A percentile compares a stretch with the other conserved stretches of the same genome.
Conservation (phyloP, 2,329 filamentous ascomycete species). For the Cladosporium sp. region DNA sequence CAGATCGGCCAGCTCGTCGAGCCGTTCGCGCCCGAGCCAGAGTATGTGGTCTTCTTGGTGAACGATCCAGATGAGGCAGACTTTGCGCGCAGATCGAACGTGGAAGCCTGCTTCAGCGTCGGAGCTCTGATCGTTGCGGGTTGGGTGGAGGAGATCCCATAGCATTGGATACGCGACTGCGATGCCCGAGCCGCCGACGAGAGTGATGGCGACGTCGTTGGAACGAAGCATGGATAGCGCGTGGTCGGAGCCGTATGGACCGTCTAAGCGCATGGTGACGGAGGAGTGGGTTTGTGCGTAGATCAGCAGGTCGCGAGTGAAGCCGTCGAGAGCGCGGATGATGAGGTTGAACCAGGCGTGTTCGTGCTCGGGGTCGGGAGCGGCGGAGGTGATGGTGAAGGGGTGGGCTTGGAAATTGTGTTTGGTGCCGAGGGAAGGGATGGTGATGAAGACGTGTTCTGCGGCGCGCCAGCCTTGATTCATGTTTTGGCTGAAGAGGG, state of each 20-base stretch:
- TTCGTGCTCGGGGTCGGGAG: constrained; percentile 37
- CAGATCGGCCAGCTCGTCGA: constrained; percentile 46
- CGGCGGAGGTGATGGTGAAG: constrained; percentile 62
- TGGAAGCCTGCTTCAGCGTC: neutral
- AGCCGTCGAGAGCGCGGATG: constrained; percentile 57
- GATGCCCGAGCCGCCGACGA: constrained; percentile 63
- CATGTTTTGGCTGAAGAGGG: constrained; percentile 25
- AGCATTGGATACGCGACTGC: constrained; percentile 60
- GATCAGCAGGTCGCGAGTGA: constrained; percentile 53
- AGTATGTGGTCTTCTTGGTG: constrained; percentile 49
- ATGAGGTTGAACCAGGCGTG: constrained; percentile 55
- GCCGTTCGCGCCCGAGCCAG: constrained; percentile 50
- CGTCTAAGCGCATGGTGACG: constrained; percentile 54
- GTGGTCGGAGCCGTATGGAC: constrained; percentile 59
- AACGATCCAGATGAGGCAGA: constrained; percentile 55
- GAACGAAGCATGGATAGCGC: constrained; percentile 51
- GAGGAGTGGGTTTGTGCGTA: constrained; percentile 45
- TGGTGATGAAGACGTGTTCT: constrained; percentile 60
- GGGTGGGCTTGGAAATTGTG: constrained; percentile 60
- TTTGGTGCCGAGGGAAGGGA: constrained; percentile 51
- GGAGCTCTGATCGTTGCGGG: neutral
- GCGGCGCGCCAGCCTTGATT: constrained; percentile 54
- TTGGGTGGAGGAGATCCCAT: constrained; percentile 38
- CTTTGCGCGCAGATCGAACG: constrained; percentile 3
- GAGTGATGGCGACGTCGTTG: constrained; percentile 48